These are phyloP conservation scores for Aspergillus asperescens DNA, from an alignment of 495 filamentous ascomycete genomes.

Conservation along the genomic window DNA sequence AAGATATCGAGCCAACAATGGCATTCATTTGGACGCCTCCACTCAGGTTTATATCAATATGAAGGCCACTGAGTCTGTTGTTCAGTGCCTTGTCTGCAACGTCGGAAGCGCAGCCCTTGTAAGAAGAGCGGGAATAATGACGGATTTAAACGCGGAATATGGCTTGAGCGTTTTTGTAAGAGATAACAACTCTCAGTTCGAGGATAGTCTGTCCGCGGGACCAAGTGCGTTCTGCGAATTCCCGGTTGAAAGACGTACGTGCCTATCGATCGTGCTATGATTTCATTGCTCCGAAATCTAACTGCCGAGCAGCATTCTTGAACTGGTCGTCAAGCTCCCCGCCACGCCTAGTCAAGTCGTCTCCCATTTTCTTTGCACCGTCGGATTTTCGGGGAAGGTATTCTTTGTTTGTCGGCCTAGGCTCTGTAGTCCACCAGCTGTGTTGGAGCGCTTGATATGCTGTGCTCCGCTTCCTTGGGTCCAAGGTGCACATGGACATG, in stretches of 20 bases:
- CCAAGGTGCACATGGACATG: slow-evolving; percentile 76
- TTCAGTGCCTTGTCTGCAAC: too few relatives aligned
- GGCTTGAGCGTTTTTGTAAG: too few relatives aligned
- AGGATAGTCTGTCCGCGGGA: too few relatives aligned
- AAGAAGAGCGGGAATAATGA: too few relatives aligned
- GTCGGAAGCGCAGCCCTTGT: too few relatives aligned
- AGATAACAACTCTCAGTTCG: too few relatives aligned
- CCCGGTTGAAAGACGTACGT: not conserved
- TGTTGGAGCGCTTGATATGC: slow-evolving; percentile 73
- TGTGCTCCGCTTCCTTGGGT: slow-evolving; percentile 76
- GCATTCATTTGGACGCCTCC: too few relatives aligned
- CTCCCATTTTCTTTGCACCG: slow-evolving; percentile 66
- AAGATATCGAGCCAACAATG: not conserved
- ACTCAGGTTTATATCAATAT: too few relatives aligned
- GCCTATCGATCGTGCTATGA: slow-evolving; percentile 9
- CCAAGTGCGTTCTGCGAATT: too few relatives aligned
- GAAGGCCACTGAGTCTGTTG: too few relatives aligned
- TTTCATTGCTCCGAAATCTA: slow-evolving; percentile 69
- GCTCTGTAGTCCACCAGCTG: slow-evolving; percentile 79
- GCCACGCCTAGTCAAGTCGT: slow-evolving; percentile 76
- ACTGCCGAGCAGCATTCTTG: slow-evolving; percentile 74
- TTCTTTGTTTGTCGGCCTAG: slow-evolving; percentile 76
- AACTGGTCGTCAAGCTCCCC: slow-evolving; percentile 63
- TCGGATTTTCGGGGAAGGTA: slow-evolving; percentile 71
- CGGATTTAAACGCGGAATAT: too few relatives aligned